Base-by-base conservation (phyloP, 805 yeast genomes). In the Zygoascus tannicola region DNA sequence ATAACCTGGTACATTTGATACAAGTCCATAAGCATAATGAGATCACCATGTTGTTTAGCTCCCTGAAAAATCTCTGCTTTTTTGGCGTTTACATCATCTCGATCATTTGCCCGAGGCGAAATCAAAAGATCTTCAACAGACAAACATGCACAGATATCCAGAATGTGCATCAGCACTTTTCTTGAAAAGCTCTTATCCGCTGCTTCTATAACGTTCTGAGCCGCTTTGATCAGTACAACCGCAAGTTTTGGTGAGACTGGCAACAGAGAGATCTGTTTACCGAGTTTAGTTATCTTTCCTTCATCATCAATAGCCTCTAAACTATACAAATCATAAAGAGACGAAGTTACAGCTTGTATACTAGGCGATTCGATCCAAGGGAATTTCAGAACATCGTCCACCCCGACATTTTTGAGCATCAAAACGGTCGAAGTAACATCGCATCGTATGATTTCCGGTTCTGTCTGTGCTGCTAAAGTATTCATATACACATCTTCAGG, bases 321-420 rank as follows among this genome's bases (percentile, higher is more conserved):
- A 7, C 85, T 71, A 56, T 81, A 85, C 40, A 92, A 70, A 44
- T 88, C 84, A 45, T 78, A 76, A 44, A 92, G 68, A 0, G 96
- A 94, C 40, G 86, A 68, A 14, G 81, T 59, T 23, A 92, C 68
- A 0, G 96, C 73, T 5, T 80, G 83, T 50, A 76, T 73, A 2
- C 92, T 88, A 0, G 98, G 98, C 51, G 82, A 75, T 58, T 90
- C 95, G 35, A 92, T 69, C 97, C 98, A 92, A 18, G 84, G 70
- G 88, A 97, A 92, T 12, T 45, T 44, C 39, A 86, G 63, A 32
- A 92, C 75, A 63, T 92, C 94, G 43, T 82, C 78, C 5, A 90
- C 85, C 2, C 90, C 88, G 38, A 85, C 74, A 46, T 78, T 77
- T 59, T 92, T 92, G 48, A 92, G 67, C 69, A 90, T 81, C 52